Evolutionary conservation across 371 early-diverging fungal species (phyloP).

Genomic region (Fennellomyces sp.): DNA sequence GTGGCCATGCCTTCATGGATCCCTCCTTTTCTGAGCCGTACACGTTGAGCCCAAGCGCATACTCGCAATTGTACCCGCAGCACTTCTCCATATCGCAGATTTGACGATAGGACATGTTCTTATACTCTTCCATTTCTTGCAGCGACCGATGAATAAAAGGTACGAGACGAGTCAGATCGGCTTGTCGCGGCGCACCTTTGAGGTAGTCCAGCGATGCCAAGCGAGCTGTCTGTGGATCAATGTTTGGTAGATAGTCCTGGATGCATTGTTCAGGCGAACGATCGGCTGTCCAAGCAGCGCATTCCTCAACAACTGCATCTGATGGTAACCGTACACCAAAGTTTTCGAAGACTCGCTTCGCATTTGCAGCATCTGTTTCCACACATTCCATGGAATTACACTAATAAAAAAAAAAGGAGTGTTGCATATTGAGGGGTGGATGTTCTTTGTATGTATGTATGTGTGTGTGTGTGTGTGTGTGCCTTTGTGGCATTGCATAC

Average conservation of each 20-base stretch:
- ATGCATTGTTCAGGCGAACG: constrained; percentile 3
- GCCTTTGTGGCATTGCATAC: too few species aligned
- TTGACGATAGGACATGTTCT: constrained; percentile 7
- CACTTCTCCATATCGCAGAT: constrained; percentile 19
- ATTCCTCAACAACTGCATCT: constrained; percentile 8
- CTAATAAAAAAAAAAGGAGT: neutral
- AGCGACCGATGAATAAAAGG: constrained; percentile 14
- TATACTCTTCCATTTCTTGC: constrained; percentile 15
- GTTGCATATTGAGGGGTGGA: neutral
- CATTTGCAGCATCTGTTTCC: constrained; percentile 25
- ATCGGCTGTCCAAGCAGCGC: constrained; percentile 14
- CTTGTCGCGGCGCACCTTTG: constrained; percentile 18
- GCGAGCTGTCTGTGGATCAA: neutral
- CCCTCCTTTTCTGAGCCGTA: constrained; percentile 12
- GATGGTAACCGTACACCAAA: neutral
- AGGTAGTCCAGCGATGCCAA: constrained; percentile 6
- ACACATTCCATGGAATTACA: constrained; percentile 27
- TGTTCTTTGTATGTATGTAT: neutral
- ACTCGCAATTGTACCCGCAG: constrained; percentile 13
- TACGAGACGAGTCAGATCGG: constrained; percentile 15
- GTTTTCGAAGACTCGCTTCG: neutral
- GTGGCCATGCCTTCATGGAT: constrained; percentile 10
- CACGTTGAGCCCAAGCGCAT: constrained; percentile 4
- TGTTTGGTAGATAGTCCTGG: neutral
- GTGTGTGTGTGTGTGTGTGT: neutral